Conservation (phyloP, 306 rosid species). For the Phaseolus lunatus region DNA sequence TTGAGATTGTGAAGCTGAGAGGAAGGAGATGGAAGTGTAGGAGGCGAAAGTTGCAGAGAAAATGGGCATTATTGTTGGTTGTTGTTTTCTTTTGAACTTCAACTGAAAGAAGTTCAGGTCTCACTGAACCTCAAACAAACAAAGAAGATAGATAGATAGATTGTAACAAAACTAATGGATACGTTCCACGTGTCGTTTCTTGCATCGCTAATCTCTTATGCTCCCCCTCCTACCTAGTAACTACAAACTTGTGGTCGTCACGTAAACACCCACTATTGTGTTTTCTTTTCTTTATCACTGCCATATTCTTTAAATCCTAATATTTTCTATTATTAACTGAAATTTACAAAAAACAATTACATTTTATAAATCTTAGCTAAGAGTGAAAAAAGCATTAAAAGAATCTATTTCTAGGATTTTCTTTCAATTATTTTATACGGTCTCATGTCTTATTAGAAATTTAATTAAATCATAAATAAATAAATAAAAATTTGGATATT, state of each 20-base stretch:
- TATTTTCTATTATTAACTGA: no score
- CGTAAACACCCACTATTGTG: background rate
- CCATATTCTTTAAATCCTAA: no score
- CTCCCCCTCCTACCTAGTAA: background rate
- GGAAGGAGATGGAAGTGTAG: conserved; percentile 53
- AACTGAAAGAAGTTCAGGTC: background rate
- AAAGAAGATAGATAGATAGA: background rate
- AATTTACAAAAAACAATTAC: no score
- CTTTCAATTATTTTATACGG: no score
- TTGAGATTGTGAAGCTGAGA: conserved; percentile 52
- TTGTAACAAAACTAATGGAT: background rate
- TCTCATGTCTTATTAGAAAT: no score
- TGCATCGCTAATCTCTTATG: conserved; percentile 13
- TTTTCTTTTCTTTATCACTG: no score
- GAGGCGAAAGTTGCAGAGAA: conserved; percentile 58
- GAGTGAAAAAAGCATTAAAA: no score
- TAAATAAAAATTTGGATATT: no score
- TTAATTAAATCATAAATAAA: no score
- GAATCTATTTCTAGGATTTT: no score
- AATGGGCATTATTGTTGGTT: conserved; percentile 51
- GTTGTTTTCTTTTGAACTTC: background rate
- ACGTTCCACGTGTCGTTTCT: conserved; percentile 34
- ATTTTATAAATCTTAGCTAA: no score
- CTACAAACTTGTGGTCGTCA: background rate
- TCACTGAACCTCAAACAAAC: background rate